Evolutionary conservation across 305 asterid genomes (phyloP), one percentile per base, ranked within the genome.

Genomic region (Rubia peregrina): DNA sequence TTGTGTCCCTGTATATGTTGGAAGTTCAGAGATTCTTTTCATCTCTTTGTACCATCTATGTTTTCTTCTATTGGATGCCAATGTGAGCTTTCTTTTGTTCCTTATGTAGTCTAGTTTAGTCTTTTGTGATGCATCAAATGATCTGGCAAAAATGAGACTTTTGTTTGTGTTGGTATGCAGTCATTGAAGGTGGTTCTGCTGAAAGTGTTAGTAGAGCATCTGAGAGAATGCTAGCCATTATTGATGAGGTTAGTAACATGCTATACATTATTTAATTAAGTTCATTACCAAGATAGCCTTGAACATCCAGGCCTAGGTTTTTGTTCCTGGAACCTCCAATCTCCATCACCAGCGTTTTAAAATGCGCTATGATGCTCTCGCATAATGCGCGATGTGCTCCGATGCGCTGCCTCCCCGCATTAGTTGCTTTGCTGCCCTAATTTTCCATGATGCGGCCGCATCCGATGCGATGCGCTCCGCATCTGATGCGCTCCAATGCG

Each of bases 201-300:
- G 96, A 87, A 84, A 83, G 85, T 83, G 86, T 93, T 62, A 69
- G 85, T 64, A 84, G 66, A 81, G 98, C 95, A 73, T 82, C 94
- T 41, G 82, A 81, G 80, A 88, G 77, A 77, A 74, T 90, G 76
- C 88, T 81, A 71, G 61, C 40, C 74, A 69, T 90, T 56, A 71
- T 90, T 61, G 82, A 89, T 69, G 83, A 93, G 98, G 98, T 93
- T 76, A 67, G 79, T 74, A 49, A 68, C 14, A 16, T 48, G 33
- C 48, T 42, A 4, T 42, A 42, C 10, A 11, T 42, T 17, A 1
- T 68, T n/a, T 9, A 0, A 17, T n/a, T 51, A 19, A 36, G 30
- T 33, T 33, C 2, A 2, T 24, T 17, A 13, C n/a, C 10, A 5
- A 24, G 43, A 44, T 60, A 14, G 13, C 19, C 61, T 43, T 7